Base-by-base conservation (phyloP, 768 basidiomycete species). In the Cantharellus cinnabarinus region DNA sequence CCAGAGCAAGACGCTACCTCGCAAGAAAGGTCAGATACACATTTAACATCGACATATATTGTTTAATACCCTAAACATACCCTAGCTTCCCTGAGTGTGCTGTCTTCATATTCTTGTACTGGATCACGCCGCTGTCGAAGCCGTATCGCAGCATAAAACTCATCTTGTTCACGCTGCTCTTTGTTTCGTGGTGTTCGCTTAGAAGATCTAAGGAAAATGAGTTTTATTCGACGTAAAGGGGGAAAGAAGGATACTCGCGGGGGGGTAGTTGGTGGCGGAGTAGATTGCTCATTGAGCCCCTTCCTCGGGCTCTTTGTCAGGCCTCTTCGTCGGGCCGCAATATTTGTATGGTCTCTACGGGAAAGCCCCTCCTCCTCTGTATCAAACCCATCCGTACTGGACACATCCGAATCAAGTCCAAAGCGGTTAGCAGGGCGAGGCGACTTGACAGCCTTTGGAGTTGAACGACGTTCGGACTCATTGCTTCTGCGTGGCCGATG, bases 101-200 rank as follows among this genome's bases (percentile, higher is more conserved):
- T 48, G 29, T 62, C 61, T 37, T 61, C 51, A 42, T 60, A 60
- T 56, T 62, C 61, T 50, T 62, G 58, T 20, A 52, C 29, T 37
- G 61, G 61, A 60, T 62, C 61, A 41, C 39, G 42, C 10, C 61
- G 59, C 34, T 59, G 59, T 38, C 59, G 50, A 7, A 62, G 42
- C 48, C 57, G 59, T 5, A 62, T 58, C 35, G 61, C 61, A 20
- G 38, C 37, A 34, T 60, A 60, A 40, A 62, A 62, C 14, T 62
- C 59, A 5, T 41, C 55, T 34, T 60, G 58, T 29, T 60, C 59
- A 34, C 59, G 41, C n/a, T 56, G 20, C 35, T 38, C 37, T 15
- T 38, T 52, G 39, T 40, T 57, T n/a, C 53, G 55, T 20, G 53
- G 5, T 20, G 14, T 5, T 20, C n/a, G 58, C 10, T 37, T 10